A percentile compares a stretch with the other conserved stretches of the same genome.
Evolutionary conservation across 169 alveolate genomes (phyloP).

Genomic region (Eimeria acervulina): DNA sequence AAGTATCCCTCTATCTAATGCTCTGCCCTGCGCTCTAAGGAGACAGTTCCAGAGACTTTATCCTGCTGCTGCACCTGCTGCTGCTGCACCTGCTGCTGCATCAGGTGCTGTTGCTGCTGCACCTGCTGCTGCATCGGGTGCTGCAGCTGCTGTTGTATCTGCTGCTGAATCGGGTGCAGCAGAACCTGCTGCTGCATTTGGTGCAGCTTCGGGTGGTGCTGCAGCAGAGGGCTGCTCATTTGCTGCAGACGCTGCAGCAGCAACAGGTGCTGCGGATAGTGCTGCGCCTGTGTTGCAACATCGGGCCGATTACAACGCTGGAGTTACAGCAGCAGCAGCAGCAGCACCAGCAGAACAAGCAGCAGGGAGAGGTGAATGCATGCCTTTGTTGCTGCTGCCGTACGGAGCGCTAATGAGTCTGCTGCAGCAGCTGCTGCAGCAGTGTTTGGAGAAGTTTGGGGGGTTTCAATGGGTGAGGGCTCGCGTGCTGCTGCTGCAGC

Average conservation of each 20-base stretch:
- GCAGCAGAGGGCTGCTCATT: neutral
- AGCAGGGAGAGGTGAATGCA: neutral
- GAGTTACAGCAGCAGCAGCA: neutral
- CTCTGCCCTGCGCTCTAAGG: conserved; percentile 3
- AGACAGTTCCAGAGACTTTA: neutral
- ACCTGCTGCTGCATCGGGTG: neutral
- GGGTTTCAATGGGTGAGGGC: conserved; percentile 44
- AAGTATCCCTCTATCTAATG: neutral
- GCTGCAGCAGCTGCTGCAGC: conserved; percentile 75
- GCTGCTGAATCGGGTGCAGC: neutral
- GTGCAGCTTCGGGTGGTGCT: neutral
- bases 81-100: neutral
- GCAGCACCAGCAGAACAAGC: neutral
- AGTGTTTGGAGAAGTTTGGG: conserved; percentile 55
- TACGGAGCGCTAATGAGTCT: conserved; percentile 31
- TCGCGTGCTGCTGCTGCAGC: conserved; percentile 72
- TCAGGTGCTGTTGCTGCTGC: neutral
- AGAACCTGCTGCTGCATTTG: conserved; percentile 10
- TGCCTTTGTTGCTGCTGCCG: conserved; percentile 40
- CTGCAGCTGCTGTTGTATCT: neutral
- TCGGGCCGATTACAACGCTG: neutral
- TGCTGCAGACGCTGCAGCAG: neutral
- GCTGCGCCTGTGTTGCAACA: neutral
- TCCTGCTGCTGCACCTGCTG: conserved; percentile 54
- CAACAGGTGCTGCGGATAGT: neutral